Evolutionary conservation across 2,329 filamentous ascomycete genomes (phyloP).

Genomic region (Lithohypha guttulata): DNA sequence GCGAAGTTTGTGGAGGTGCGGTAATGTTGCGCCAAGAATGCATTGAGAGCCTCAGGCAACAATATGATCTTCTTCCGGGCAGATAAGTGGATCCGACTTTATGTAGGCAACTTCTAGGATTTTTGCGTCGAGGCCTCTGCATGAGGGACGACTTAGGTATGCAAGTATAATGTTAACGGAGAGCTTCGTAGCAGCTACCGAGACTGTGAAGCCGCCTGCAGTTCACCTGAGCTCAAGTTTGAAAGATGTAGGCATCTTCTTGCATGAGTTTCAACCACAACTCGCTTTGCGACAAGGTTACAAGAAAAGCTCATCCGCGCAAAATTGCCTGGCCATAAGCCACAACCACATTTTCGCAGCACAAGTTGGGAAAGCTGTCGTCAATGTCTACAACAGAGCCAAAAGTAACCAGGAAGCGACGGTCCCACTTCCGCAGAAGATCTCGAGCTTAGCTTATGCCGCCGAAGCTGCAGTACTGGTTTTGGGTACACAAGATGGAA

Average conservation of each 20-base stretch:
- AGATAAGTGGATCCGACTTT: too few relatives aligned
- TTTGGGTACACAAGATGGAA: conserved; percentile 73
- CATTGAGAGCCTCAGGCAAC: too few relatives aligned
- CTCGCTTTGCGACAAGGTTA: conserved; percentile 64
- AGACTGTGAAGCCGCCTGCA: conserved; percentile 28
- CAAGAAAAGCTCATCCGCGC: conserved; percentile 81
- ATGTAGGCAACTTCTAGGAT: background rate
- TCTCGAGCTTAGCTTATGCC: conserved; percentile 64
- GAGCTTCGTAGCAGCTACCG: conserved; percentile 36
- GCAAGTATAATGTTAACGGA: conserved; percentile 37
- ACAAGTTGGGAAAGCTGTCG: conserved; percentile 79
- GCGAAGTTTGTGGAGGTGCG: too few relatives aligned
- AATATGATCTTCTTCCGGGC: too few relatives aligned
- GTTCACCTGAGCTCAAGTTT: conserved; percentile 38
- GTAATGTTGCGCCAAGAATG: conserved; percentile 2
- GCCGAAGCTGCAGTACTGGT: conserved; percentile 54
- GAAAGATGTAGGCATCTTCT: conserved; percentile 78
- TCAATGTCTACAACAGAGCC: conserved; percentile 80
- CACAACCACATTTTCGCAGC: conserved; percentile 80
- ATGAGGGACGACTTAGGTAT: background rate
- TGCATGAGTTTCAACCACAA: conserved; percentile 70
- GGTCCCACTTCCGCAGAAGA: conserved; percentile 76
- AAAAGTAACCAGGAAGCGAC: conserved; percentile 80
- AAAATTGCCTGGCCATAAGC: conserved; percentile 69
- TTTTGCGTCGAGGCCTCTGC: background rate